Conservation (phyloP, 2,329 filamentous ascomycete genomes). For the Ophiostoma perfectum region DNA sequence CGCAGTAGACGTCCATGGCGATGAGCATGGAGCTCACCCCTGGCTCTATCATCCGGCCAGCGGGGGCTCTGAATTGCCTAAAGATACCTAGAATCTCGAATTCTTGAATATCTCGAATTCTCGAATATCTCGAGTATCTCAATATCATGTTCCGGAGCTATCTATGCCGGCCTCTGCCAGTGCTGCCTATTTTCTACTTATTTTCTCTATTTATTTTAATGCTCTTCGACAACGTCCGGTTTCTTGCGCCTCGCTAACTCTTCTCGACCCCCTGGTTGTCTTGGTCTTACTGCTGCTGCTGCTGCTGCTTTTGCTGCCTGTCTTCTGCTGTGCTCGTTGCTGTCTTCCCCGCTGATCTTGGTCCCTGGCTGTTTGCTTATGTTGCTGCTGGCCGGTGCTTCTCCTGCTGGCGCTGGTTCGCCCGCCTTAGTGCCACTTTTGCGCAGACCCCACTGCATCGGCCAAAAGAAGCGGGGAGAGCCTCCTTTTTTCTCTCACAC, state of each 20-base stretch:
- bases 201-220: neutral
- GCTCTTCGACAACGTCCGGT: neutral
- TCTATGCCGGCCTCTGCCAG: neutral
- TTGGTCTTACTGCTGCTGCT: neutral
- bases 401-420: slow-evolving; percentile 13
- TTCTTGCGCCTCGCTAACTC: neutral
- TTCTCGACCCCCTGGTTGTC: neutral
- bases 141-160: no score
- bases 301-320: no score
- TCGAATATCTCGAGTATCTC: no score
- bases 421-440: slow-evolving; percentile 23
- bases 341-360: neutral
- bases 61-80: no score
- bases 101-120: no score
- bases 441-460: slow-evolving; percentile 26
- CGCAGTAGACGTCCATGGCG: no score
- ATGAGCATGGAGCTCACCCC: no score
- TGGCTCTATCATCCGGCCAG: no score
- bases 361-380: neutral
- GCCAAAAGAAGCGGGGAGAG: slow-evolving; percentile 27
- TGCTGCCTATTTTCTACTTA: neutral
- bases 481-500: slow-evolving; percentile 27
- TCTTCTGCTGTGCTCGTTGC: neutral
- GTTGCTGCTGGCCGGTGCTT: slow-evolving; percentile 5
- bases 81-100: no score